Evolutionary conservation across 371 early-diverging fungal species (phyloP).

Genomic region (Fennellomyces sp.): DNA sequence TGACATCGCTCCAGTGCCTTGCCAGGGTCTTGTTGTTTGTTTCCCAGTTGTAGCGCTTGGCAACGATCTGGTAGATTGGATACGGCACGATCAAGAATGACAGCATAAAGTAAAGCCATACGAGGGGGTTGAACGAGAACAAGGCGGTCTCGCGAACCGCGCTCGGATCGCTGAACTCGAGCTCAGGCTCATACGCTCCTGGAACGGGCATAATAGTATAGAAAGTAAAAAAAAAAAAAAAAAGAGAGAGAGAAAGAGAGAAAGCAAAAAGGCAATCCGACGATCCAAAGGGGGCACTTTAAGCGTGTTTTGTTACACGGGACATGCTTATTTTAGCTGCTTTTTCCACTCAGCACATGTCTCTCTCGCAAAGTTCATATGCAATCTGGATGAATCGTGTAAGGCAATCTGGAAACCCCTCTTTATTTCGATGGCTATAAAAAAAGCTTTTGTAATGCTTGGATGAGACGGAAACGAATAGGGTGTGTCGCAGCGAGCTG

Average conservation of each 20-base stretch:
- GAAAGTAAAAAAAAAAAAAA: slow-evolving; percentile 1
- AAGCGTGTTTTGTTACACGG: neutral
- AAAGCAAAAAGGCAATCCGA: neutral
- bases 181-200: slow-evolving; percentile 22
- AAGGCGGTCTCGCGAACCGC: slow-evolving; percentile 31
- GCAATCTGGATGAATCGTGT: no score
- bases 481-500: no score
- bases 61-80: slow-evolving; percentile 56
- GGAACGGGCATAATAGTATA: slow-evolving; percentile 9
- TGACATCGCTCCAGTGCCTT: slow-evolving; percentile 68
- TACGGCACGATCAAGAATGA: slow-evolving; percentile 60
- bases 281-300: neutral
- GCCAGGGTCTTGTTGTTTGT: slow-evolving; percentile 61
- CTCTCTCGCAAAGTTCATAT: no score
- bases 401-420: no score
- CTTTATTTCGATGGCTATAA: no score
- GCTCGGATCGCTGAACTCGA: slow-evolving; percentile 23
- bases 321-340: no score
- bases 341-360: no score
- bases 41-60: slow-evolving; percentile 69
- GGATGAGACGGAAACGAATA: no score
- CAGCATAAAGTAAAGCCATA: slow-evolving; percentile 58
- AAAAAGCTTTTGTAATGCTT: no score
- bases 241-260: neutral
- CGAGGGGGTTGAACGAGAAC: slow-evolving; percentile 53